A percentile compares a stretch with the other conserved stretches of the same genome.
phyloP scores from a whole-genome alignment of 129 eudicot genomes.

The Chrysanthemum seticuspe region DNA sequence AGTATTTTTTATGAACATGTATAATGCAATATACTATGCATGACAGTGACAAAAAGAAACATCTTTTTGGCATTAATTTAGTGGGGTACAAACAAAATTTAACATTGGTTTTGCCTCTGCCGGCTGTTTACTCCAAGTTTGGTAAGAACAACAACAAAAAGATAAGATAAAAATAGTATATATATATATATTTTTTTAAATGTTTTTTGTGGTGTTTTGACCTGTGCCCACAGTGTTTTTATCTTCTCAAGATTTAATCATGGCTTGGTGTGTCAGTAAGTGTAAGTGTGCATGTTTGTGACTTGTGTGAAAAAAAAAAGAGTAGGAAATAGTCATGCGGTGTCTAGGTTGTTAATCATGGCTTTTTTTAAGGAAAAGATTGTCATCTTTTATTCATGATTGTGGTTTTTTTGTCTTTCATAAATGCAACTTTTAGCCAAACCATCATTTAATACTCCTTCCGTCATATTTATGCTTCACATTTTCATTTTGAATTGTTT shows the following conservation, averaged over 20 bases:
- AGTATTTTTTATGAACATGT: background rate
- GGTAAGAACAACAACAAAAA: background rate
- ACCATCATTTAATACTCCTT: too few relatives aligned
- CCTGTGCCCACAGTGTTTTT: background rate
- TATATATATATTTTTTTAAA: background rate
- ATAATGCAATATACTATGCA: conserved; percentile 11
- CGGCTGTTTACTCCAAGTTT: conserved; percentile 28
- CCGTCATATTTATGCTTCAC: too few relatives aligned
- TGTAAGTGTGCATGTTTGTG: too few relatives aligned
- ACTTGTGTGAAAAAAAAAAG: background rate
- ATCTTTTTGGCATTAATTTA: conserved; percentile 21
- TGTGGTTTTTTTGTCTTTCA: too few relatives aligned
- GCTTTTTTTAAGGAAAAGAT: background rate
- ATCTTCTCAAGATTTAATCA: conserved; percentile 18
- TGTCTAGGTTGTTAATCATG: background rate
- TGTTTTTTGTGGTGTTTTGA: conserved; percentile 3
- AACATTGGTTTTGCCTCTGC: conserved; percentile 37
- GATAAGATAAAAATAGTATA: conserved; percentile 9
- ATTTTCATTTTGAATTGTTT: too few relatives aligned
- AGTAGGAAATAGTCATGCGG: background rate
- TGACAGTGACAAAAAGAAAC: conserved; percentile 7
- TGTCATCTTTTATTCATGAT: background rate
- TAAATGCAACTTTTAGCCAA: too few relatives aligned
- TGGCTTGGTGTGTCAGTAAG: background rate
- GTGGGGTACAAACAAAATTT: conserved; percentile 25